Conservation (phyloP, 805 yeast genomes). For the Saturnispora dispora region DNA sequence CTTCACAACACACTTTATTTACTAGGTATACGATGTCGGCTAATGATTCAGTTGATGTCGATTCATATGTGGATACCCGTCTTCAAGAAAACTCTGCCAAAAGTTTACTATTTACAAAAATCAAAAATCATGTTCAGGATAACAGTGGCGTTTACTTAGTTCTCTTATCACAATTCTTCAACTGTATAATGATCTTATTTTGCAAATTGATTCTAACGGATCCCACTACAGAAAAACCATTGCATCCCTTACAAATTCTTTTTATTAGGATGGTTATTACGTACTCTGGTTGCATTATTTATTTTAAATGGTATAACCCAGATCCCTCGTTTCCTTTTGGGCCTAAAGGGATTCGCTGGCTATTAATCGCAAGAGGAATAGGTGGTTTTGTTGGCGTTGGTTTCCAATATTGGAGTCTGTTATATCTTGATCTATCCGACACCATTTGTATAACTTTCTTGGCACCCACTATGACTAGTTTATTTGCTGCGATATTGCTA, state of each 20-base stretch:
- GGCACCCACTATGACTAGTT: constrained; percentile 66
- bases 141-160: constrained; percentile 53
- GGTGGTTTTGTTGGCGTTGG: constrained; percentile 77
- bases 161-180: constrained; percentile 59
- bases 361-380: constrained; percentile 42
- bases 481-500: constrained; percentile 59
- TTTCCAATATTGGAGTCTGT: constrained; percentile 65
- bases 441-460: constrained; percentile 74
- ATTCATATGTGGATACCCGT: background rate
- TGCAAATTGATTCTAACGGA: constrained; percentile 70
- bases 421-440: constrained; percentile 69
- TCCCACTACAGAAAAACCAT: constrained; percentile 45
- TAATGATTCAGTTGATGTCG: background rate
- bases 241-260: constrained; percentile 72
- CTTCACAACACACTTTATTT: background rate
- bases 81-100: background rate
- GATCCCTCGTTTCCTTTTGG: constrained; percentile 65
- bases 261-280: constrained; percentile 74
- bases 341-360: constrained; percentile 42
- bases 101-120: background rate
- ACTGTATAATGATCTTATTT: constrained; percentile 65
- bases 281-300: constrained; percentile 44
- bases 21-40: background rate
- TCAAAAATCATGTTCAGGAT: constrained; percentile 12
- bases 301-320: constrained; percentile 35